Base-by-base conservation (phyloP, 2,329 filamentous ascomycete genomes). In the Aspergillus luchuensis region DNA sequence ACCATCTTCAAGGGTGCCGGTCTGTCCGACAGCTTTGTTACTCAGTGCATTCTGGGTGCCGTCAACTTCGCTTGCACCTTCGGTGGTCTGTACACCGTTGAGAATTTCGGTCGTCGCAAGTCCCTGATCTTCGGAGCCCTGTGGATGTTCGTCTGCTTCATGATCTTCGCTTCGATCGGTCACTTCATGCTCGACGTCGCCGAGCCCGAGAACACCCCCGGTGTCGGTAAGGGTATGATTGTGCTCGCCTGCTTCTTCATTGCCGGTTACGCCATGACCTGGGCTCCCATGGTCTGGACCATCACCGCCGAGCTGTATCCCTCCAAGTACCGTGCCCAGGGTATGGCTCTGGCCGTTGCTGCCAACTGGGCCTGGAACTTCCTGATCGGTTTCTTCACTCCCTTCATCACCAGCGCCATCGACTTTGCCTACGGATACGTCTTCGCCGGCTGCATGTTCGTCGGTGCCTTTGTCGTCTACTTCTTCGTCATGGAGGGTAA, bases 281-380 rank as follows among this genome's bases (percentile, higher is more conserved):
- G 87, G 87, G 89, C 88, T 11, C 88, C 88, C 0, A 81, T 82
- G 67, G 71, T 81, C 8, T 83, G 81, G 81, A 74, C 80, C 1
- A 79, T 82, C 33, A 76, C 76, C 21, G 74, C 76, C 6, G 78
- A 80, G 60, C 66, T 80, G 4, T 80, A 77, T 70, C 78, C 78
- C 1, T 73, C 72, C 15, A 75, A 77, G 61, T 79, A 78, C 62
- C 86, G 90, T 71, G 89, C 90, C 61, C 91, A 91, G 76, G 87
- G 87, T 60, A 91, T 92, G 84, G 90, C 89, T 1, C 78, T 92
- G n/a, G 89, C 89, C n/a, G 91, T 89, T 6, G 85, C 89, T 0
- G 86, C 89, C 17, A 93, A 93, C 78, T 93, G 90, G 90, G 61
- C 71, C 8, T 90, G 87, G 86, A 89, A 91, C 73, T 91, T 91